Evolutionary conservation across 208 protist genomes (phyloP), one percentile per base, ranked within the genome.

Genomic region (Leishmania arabica): DNA sequence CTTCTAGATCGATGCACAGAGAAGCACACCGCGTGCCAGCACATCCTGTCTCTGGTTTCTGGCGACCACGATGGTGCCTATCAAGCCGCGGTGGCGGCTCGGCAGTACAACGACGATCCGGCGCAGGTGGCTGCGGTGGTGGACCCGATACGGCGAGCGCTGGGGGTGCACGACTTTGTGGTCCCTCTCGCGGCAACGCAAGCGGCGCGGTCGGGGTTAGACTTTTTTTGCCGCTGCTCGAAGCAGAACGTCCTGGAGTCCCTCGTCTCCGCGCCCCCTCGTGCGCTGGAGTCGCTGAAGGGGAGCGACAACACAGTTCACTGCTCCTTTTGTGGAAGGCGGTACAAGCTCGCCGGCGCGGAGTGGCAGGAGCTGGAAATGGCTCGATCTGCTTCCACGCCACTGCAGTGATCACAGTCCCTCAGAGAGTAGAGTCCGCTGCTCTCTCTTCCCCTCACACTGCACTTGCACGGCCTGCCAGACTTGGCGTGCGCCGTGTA

Each of bases 181-280:
- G 47, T 93, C 11, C 64, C 70, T 0, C 83, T 95, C 15, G 87
- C 89, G 24, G 78, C 77, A 13, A 64, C 78, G 15, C 84, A 84
- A 37, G 62, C 86, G 24, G 77, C 77, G 75, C 92, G 94, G 42
- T 92, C 90, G 40, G 84, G 86, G 47, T 51, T 97, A 2, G 92
- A 97, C 78, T 97, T 94, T 77, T 95, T 95, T 83, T 97, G 94
- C 75, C 91, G 94, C 31, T 97, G 94, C 84, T 90, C 82, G 24
- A 93, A 91, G 69, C 53, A 53, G 11, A 84, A 89, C 69, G 80
- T 95, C 58, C 34, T 95, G 60, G 40, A 75, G 54, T 85, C 88
- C 40, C 71, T 92, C 21, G 47, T 56, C n/a, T 75, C 81, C 19
- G 80, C 78, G 0, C 72, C 81, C 24, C 27, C 40, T 9, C 71